Conservation (phyloP, 768 basidiomycete genomes). For the Phlebiopsis gigantea region DNA sequence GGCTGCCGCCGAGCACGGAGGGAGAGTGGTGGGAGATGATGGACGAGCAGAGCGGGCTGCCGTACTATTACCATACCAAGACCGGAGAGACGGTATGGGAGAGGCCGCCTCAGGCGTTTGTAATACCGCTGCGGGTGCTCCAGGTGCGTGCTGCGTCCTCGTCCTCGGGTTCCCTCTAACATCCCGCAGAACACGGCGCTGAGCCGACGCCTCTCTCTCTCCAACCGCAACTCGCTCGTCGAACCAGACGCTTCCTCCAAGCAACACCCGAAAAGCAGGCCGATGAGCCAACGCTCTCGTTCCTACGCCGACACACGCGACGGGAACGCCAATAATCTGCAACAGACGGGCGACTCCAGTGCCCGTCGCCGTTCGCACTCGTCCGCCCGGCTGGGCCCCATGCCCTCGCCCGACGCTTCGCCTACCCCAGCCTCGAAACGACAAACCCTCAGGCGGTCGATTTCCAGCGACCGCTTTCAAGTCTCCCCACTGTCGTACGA, state of each 20-base stretch:
- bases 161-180: not conserved
- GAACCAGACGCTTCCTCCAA: constrained; percentile 8
- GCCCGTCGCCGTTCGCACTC: constrained; percentile 22
- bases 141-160: constrained; percentile 43
- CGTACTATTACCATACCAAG: constrained; percentile 94
- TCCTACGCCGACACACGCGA: constrained; percentile 19
- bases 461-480: constrained; percentile 15
- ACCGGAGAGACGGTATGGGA: constrained; percentile 92
- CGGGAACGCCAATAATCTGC: not conserved
- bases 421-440: not conserved
- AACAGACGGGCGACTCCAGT: constrained; percentile 1
- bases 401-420: constrained; percentile 1
- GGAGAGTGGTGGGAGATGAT: constrained; percentile 97
- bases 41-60: constrained; percentile 78
- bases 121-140: constrained; percentile 85
- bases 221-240: constrained; percentile 12
- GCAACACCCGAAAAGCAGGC: constrained; percentile 7
- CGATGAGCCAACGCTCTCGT: constrained; percentile 20
- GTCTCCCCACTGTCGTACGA: constrained; percentile 20
- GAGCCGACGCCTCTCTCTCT: constrained; percentile 57
- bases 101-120: constrained; percentile 73
- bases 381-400: constrained; percentile 10
- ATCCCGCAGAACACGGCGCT: constrained; percentile 59
- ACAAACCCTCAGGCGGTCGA: constrained; percentile 10
- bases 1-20: constrained; percentile 74